Evolutionary conservation across 371 early-diverging fungal genomes (phyloP), one percentile per base, ranked within the genome.

Genomic region (Apophysomyces variabilis): DNA sequence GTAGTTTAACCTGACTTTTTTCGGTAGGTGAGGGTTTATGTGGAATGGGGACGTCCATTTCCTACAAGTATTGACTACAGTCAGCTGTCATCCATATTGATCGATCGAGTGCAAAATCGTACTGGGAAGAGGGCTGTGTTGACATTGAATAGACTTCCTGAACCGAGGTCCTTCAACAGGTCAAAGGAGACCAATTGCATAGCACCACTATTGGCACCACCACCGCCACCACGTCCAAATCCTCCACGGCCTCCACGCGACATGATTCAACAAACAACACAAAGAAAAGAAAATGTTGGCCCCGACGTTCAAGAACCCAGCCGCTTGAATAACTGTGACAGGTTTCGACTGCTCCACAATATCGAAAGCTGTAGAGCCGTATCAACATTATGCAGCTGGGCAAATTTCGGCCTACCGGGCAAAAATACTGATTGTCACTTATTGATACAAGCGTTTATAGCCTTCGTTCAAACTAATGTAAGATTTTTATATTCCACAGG

Each of bases 181-280:
- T 79, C 82, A 66, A 80, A 79, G 0, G 83, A 78, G 1, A 80
- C 76, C 13, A 78, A 71, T 47, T 76, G 73, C 77, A 76, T 78
- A 12, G 83, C 83, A 57, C 82, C 78, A 54, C 73, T 71, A 35
- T 69, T 65, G 11, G 66, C 68, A 45, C 79, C 79, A 9, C 78
- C 76, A 38, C 79, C 74, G 1, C 79, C 74, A 9, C 78, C 71
- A 44, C 79, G 74, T 13, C 82, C 79, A 43, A 73, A 75, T 32
- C 82, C 79, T 47, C 83, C 79, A 65, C 73, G 66, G 36, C 76
- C 76, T 57, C 76, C 76, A 56, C 76, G 72, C 67, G 76, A 75
- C 76, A 75, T 75, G 41, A 50, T 69, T 26, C 4, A n/a, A n/a
- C 9, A 47, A 26, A 36, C 5, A 32, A 62, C n/a, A 47, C 26